Conservation (phyloP, 108 stramenopile genomes). For the Nitzschia palea region DNA sequence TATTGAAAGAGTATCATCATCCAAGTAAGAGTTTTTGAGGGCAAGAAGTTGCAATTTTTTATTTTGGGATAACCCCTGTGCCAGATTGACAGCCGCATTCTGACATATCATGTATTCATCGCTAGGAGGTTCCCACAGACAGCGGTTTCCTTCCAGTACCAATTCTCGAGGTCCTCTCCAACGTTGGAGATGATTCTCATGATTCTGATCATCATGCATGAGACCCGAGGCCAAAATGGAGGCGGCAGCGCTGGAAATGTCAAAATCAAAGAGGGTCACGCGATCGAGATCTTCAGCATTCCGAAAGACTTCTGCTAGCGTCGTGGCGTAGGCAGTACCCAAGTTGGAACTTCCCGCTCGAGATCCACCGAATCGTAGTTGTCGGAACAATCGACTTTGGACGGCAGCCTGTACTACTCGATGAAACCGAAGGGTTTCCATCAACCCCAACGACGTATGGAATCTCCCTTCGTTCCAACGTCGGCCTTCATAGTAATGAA, state of each 20-base stretch:
- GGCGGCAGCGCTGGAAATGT: background rate
- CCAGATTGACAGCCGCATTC: background rate
- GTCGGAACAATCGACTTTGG: background rate
- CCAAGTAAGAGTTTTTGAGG: background rate
- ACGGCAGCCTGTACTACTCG: background rate
- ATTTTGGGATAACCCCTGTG: background rate
- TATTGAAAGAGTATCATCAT: background rate
- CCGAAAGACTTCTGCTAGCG: background rate
- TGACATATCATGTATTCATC: background rate
- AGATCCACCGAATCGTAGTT: background rate
- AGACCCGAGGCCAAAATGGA: background rate
- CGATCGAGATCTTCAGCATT: background rate
- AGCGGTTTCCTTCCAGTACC: background rate
- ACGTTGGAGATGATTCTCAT: background rate
- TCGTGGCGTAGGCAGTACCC: background rate
- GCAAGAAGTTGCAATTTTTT: background rate
- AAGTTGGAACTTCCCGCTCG: too few species aligned
- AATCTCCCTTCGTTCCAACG: constrained; percentile 3
- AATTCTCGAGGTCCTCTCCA: background rate
- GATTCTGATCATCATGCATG: background rate
- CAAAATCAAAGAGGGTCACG: background rate
- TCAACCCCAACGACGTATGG: background rate
- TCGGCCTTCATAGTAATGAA: background rate
- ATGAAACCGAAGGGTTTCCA: background rate
- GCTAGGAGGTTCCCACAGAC: too few species aligned